Evolutionary conservation across 352 stramenopile genomes (phyloP), one percentile per base, ranked within the genome.

Genomic region (Globisporangium acanthophoron): DNA sequence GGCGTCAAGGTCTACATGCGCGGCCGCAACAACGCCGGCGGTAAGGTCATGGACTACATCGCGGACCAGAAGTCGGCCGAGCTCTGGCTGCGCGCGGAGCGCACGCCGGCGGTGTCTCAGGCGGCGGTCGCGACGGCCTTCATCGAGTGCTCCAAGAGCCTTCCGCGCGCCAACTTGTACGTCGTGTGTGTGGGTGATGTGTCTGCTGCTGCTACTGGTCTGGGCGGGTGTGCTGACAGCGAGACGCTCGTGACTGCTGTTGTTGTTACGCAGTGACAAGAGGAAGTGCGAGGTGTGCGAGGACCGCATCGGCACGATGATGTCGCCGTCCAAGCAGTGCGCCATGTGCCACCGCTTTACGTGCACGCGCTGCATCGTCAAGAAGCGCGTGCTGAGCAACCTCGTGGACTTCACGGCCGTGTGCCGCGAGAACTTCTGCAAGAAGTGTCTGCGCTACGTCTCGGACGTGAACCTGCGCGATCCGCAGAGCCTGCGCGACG

Each of bases 1-100:
- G 80, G 81, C 44, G 76, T 85, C 21, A 86, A 87, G 18, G 74
- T 89, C 8, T 91, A 87, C 65, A 89, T 91, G 81, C 79, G 78
- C 27, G 81, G 77, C 47, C 80, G 85, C 53, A 88, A 85, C 56
- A 77, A 87, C 29, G 73, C 79, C 20, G 78, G 78, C 18, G 81
- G 81, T 18, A 86, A 86, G 39, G 79, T 91, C 12, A 61, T 87
- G 46, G 78, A 91, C 50, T 91, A 75, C 71, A 71, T 91, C 31
- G 66, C 81, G 0, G 80, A 88, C 64, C 60, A 84, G 37, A 91
- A 91, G 64, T 89, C 76, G 13, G 81, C 79, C 2, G 81, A 89
- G 35, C 67, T 91, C 2, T 89, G 81, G 79, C 70, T 89, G 11
- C 73, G 78, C 35, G 78, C 84, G 56, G 79, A 85, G 39, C 73